Base-by-base conservation (phyloP, 2,329 filamentous ascomycete genomes). In the Paracoccidioides lutzii region DNA sequence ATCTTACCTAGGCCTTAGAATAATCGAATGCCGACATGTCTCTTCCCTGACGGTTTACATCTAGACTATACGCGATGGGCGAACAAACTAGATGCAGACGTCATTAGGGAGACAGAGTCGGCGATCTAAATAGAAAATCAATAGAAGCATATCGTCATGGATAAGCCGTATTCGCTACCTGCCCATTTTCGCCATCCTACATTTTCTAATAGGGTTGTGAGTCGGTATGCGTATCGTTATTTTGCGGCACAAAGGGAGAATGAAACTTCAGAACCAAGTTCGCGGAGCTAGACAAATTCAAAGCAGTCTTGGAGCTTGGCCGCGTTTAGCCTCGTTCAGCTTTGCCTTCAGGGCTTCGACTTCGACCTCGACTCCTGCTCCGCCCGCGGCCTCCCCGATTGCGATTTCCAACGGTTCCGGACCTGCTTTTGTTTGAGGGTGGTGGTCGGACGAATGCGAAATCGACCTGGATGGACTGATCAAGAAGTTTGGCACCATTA, bases 401-500 rank as follows among this genome's bases (percentile, higher is more conserved):
- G 43, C 67, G 74, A 61, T 79, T 79, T 52, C 62, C 62, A 42
- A 67, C 69, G 50, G 61, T 66, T 38, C 57, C 45, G 33, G 56
- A 56, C 56, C 75, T 73, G 35, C 66, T 68, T 61, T 76, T 76
- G 59, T 66, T 67, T 4, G 72, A 73, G 45, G 76, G 71, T 5
- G 75, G 78, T 32, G 79, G 81, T 50, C 82, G 75, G 53, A 85
- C 82, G 64, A 85, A 85, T 2, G 81, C 82, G 61, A 80, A 85
- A 67, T 85, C 82, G 48, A 84, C 82, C 12, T 71, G 69, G 58
- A 85, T 75, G n/a, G 80, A 82, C 69, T 84, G 81, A 59, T 85
- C 82, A 33, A 85, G 78, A 52, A 85, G 69, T 66, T 84, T 81
- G 53, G 77, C 70, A 48, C 76, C 79, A 60, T 84, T 79, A 30